These are phyloP conservation scores for Sherardia arvensis DNA, from an alignment of 257 asterid species.

Conservation along the genomic window DNA sequence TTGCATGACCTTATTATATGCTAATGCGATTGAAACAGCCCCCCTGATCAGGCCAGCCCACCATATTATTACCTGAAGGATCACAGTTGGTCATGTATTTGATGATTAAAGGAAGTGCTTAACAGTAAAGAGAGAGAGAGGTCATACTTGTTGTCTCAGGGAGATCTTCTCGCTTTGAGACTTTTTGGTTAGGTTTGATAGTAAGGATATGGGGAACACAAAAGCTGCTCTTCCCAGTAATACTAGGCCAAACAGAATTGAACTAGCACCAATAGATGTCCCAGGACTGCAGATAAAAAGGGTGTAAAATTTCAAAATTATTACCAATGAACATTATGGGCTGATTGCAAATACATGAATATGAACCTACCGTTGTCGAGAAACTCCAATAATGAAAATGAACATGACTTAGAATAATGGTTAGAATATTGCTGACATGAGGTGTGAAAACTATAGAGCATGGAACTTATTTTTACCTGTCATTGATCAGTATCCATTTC, in stretches of 20 bases:
- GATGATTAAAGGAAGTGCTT: neutral
- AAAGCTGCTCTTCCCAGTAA: conserved; percentile 35
- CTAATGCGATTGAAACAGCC: conserved; percentile 39
- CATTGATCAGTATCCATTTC: conserved; percentile 27
- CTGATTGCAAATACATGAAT: neutral
- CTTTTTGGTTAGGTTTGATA: conserved; percentile 31
- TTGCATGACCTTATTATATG: conserved; percentile 31
- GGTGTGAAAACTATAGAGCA: neutral
- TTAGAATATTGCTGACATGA: neutral
- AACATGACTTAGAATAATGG: neutral
- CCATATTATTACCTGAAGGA: conserved; percentile 32
- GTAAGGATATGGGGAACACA: conserved; percentile 32
- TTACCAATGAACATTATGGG: neutral
- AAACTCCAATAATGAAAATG: neutral
- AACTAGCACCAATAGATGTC: conserved; percentile 26
- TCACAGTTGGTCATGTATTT: neutral
- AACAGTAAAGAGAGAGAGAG: neutral
- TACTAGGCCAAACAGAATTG: conserved; percentile 26
- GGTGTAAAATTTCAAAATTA: neutral
- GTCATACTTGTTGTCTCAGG: conserved; percentile 30
- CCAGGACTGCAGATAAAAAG: conserved; percentile 25
- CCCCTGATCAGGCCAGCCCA: conserved; percentile 45
- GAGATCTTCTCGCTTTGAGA: conserved; percentile 17
- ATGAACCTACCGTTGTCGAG: neutral
- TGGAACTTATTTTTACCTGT: conserved; percentile 22